Percentiles rank a stretch among this genome's conserved stretches.
phyloP scores from a whole-genome alignment of 106 monocot species.

The Posidonia australis region DNA sequence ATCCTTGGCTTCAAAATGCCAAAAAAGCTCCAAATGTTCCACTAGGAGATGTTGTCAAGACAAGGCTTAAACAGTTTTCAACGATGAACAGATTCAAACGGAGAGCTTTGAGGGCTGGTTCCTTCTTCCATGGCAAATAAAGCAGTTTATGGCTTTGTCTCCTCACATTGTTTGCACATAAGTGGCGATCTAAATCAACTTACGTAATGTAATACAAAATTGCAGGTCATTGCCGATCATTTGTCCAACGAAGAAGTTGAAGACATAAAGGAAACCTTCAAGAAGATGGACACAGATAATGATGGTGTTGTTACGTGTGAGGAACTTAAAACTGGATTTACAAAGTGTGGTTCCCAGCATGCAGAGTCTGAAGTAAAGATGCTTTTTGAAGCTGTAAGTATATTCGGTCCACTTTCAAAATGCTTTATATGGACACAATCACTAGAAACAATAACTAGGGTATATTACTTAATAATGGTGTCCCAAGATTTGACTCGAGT shows the following conservation, averaged over 20 bases:
- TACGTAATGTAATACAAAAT: neutral
- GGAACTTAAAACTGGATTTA: conserved; percentile 16
- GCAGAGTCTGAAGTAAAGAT: conserved; percentile 15
- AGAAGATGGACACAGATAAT: conserved; percentile 15
- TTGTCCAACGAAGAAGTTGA: conserved; percentile 12
- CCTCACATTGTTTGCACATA: neutral
- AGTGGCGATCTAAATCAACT: neutral
- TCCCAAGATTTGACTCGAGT: no score
- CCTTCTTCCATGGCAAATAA: neutral
- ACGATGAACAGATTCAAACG: conserved; percentile 22
- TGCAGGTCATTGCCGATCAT: conserved; percentile 18
- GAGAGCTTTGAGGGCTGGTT: conserved; percentile 14
- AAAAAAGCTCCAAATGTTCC: conserved; percentile 22
- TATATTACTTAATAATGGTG: no score
- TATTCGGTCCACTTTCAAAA: no score
- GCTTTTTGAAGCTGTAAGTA: conserved; percentile 19
- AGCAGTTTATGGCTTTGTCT: neutral
- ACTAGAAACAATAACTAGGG: no score
- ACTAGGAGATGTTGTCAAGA: conserved; percentile 14
- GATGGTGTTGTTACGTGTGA: conserved; percentile 9
- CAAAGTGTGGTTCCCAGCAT: conserved; percentile 4
- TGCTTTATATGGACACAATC: no score
- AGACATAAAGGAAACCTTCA: conserved; percentile 19
- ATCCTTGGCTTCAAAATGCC: conserved; percentile 25
- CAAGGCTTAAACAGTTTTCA: conserved; percentile 19